phyloP scores from a whole-genome alignment of 2,329 filamentous ascomycete species.

The Fusarium camptoceras region DNA sequence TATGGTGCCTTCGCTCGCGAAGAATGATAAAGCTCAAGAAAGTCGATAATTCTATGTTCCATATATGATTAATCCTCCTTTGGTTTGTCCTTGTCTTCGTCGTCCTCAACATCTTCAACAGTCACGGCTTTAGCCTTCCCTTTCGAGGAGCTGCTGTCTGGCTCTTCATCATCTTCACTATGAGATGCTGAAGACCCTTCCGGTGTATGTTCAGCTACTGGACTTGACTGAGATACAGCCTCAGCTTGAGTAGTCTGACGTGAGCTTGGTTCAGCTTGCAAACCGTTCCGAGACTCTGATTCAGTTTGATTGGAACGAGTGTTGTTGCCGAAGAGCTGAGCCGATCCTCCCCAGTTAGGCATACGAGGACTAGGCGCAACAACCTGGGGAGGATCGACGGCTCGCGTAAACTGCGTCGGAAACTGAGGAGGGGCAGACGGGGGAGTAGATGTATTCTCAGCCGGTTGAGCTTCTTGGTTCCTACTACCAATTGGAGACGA shows the following conservation, averaged over 20 bases:
- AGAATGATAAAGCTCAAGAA: neutral
- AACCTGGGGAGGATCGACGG: conserved; percentile 50
- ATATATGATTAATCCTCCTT: conserved; percentile 28
- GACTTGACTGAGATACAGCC: conserved; percentile 9
- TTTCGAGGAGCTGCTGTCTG: conserved; percentile 46
- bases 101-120: conserved; percentile 48
- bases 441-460: conserved; percentile 1
- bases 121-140: conserved; percentile 60
- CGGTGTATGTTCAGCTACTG: conserved; percentile 18
- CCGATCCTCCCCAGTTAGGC: conserved; percentile 64
- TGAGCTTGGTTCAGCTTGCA: conserved; percentile 18
- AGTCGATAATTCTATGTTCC: neutral
- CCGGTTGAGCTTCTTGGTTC: conserved; percentile 28
- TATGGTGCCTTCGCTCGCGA: neutral
- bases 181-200: conserved; percentile 16
- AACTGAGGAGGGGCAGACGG: conserved; percentile 24
- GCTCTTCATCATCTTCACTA: conserved; percentile 35
- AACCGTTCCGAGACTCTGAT: conserved; percentile 22
- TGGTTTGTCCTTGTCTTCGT: conserved; percentile 9
- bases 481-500: conserved; percentile 29
- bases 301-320: conserved; percentile 44
- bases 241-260: conserved; percentile 20
- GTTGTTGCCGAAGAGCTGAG: conserved; percentile 60
- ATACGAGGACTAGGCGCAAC: conserved; percentile 61
- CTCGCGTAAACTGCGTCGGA: conserved; percentile 24